Conservation (phyloP, 78 protist genomes). For the Dictyostelium capitatum region DNA sequence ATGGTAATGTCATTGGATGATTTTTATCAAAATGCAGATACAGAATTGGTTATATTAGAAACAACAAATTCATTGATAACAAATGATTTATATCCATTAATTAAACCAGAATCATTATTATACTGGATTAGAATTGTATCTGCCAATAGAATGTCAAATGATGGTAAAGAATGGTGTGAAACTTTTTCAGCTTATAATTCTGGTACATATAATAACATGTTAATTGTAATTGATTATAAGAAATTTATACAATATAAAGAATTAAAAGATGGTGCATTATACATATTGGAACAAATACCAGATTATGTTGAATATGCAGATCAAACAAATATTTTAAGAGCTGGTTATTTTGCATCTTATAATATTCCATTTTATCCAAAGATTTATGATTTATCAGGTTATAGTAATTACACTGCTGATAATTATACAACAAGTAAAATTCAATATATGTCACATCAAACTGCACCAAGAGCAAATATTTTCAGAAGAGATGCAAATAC, state of each 20-base stretch:
- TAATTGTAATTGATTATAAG: slow-evolving; percentile 86
- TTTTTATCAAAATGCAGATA: slow-evolving; percentile 74
- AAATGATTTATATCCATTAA: slow-evolving; percentile 41
- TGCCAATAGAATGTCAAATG: slow-evolving; percentile 50
- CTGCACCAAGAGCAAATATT: slow-evolving; percentile 81
- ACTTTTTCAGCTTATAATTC: slow-evolving; percentile 62
- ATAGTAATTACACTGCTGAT: background rate
- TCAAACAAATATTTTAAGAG: slow-evolving; percentile 46
- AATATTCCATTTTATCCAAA: slow-evolving; percentile 91
- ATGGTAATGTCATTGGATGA: slow-evolving; percentile 82
- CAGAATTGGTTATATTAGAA: slow-evolving; percentile 84
- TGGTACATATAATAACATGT: slow-evolving; percentile 95
- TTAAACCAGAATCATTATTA: slow-evolving; percentile 73
- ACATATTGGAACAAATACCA: slow-evolving; percentile 94
- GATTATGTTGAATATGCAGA: slow-evolving; percentile 74
- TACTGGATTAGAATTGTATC: slow-evolving; percentile 73
- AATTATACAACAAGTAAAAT: background rate
- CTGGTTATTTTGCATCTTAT: slow-evolving; percentile 86
- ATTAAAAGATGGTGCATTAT: slow-evolving; percentile 80
- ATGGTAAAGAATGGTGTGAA: slow-evolving; percentile 46
- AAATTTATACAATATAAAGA: slow-evolving; percentile 77
- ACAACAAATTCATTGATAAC: slow-evolving; percentile 82
- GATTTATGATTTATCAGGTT: slow-evolving; percentile 87
- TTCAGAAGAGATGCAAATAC: slow-evolving; percentile 49
- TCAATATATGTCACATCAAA: slow-evolving; percentile 55